Evolutionary conservation across 768 basidiomycete species (phyloP), one percentile per base, ranked within the genome.

Genomic region (Chalciporus sphaerocephalus): DNA sequence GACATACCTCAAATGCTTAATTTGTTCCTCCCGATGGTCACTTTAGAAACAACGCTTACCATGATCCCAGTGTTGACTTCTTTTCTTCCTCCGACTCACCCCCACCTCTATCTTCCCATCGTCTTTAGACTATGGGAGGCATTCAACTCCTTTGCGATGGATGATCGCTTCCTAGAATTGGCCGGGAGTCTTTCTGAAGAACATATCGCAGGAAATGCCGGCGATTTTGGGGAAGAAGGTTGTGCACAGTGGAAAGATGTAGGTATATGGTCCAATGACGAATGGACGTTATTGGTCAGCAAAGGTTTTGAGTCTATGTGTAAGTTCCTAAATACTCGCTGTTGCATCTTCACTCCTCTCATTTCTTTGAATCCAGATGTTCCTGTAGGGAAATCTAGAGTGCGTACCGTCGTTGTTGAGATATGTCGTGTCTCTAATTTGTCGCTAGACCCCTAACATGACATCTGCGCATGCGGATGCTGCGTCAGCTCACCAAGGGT

Each of bases 241-340:
- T 74, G 75, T 30, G 76, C 81, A 7, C 66, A 69, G 45, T 86
- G 83, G 82, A 85, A 84, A 61, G 87, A 90, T 53, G 77, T 97
- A 27, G 94, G 94, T 11, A 93, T 98, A 44, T 93, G 92, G 79
- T 83, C 79, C 5, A 78, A 90, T 46, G 72, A 78, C 34, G 83
- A 97, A 64, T 97, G 92, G 83, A 80, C 81, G 44, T 71, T 86
- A 21, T 69, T 98, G 39, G 78, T 93, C 52, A 82, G 83, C 27
- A 94, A 93, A 62, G 85, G 87, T 12, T 69, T 97, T 25, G 75
- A 79, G 24, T 85, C 87, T 5, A 84, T 92, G 82, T 83, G 87
- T 86, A 64, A 35, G 61, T 33, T 40, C 22, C n/a, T 28, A 27
- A 42, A 7, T 23, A 16, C 30, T 20, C 34, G 37, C 15, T 47